phyloP scores from a whole-genome alignment of 1,139 yeast genomes.

The Yamadazyma atlantica region DNA sequence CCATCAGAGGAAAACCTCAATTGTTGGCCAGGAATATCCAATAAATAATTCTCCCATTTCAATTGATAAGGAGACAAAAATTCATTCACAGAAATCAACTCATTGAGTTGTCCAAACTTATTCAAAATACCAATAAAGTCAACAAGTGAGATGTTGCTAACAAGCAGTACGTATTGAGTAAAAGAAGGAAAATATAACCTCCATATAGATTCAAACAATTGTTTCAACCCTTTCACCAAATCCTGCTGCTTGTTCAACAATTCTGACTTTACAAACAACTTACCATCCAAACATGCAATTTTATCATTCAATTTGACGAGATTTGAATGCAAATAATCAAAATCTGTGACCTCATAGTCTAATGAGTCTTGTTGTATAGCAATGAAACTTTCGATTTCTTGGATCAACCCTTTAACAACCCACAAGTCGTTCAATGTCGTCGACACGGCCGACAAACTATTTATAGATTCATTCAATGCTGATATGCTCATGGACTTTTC shows the following conservation, averaged over 20 bases:
- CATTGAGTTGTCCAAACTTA: slow-evolving; percentile 11
- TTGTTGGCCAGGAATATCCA: slow-evolving; percentile 8
- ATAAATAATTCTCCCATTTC: slow-evolving; percentile 19
- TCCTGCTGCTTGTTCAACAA: slow-evolving; percentile 10
- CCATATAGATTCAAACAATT: slow-evolving; percentile 11
- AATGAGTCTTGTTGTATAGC: slow-evolving; percentile 5
- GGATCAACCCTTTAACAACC: slow-evolving; percentile 21
- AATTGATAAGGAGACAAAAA: slow-evolving; percentile 15
- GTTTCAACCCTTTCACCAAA: slow-evolving; percentile 11
- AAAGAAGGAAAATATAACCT: slow-evolving; percentile 23
- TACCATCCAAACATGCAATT: slow-evolving; percentile 7
- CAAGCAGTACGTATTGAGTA: slow-evolving; percentile 16
- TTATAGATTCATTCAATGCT: slow-evolving; percentile 21
- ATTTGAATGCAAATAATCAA: slow-evolving; percentile 18
- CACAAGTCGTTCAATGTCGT: slow-evolving; percentile 22
- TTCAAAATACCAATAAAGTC: slow-evolving; percentile 15
- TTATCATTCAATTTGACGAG: slow-evolving; percentile 18
- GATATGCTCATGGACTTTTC: slow-evolving; percentile 12
- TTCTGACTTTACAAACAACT: slow-evolving; percentile 14
- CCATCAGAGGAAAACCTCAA: slow-evolving; percentile 4
- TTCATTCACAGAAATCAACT: slow-evolving; percentile 12
- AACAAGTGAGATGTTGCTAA: slow-evolving; percentile 14
- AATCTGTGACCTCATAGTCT: slow-evolving; percentile 17
- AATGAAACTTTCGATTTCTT: slow-evolving; percentile 20
- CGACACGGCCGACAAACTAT: slow-evolving; percentile 16